Percentiles rank a stretch among this genome's conserved stretches.
Evolutionary conservation across 129 eudicot species (phyloP).

Genomic region (Erigeron canadensis): DNA sequence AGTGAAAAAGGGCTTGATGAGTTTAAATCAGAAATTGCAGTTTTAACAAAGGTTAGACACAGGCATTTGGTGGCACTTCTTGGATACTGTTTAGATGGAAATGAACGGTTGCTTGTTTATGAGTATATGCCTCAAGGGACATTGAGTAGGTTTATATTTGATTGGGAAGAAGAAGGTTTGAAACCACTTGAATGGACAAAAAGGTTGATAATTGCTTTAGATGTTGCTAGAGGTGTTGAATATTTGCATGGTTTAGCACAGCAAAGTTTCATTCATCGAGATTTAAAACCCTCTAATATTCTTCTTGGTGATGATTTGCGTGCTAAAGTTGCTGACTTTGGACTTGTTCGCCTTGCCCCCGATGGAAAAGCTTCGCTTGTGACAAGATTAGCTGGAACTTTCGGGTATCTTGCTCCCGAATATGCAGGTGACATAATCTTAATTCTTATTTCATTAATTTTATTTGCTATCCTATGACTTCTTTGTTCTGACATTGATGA

Average conservation of each 20-base stretch:
- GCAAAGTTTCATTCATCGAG: slow-evolving; percentile 91
- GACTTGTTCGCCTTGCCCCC: slow-evolving; percentile 92
- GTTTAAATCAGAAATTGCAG: slow-evolving; percentile 88
- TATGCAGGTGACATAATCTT: slow-evolving; percentile 60
- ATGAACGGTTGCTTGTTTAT: slow-evolving; percentile 79
- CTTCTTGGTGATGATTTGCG: slow-evolving; percentile 97
- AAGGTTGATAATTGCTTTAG: slow-evolving; percentile 70
- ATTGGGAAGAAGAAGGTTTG: slow-evolving; percentile 78
- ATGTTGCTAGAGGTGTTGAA: slow-evolving; percentile 94
- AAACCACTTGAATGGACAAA: slow-evolving; percentile 84
- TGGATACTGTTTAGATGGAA: slow-evolving; percentile 86
- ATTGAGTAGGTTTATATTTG: slow-evolving; percentile 62
- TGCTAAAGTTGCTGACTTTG: slow-evolving; percentile 96
- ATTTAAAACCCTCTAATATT: slow-evolving; percentile 88
- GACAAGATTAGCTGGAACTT: slow-evolving; percentile 86
- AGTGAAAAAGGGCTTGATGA: slow-evolving; percentile 85
- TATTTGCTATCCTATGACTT: too few species aligned
- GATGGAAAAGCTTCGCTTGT: slow-evolving; percentile 81
- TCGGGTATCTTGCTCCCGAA: slow-evolving; percentile 97
- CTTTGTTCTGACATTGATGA: too few species aligned
- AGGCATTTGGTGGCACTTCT: slow-evolving; percentile 83
- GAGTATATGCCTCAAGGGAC: slow-evolving; percentile 99
- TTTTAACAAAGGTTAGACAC: slow-evolving; percentile 87
- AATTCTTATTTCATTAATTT: not conserved
- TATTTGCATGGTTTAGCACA: slow-evolving; percentile 87